Evolutionary conservation across 345 rosid species (phyloP).

Genomic region (Fremontodendron californicum): DNA sequence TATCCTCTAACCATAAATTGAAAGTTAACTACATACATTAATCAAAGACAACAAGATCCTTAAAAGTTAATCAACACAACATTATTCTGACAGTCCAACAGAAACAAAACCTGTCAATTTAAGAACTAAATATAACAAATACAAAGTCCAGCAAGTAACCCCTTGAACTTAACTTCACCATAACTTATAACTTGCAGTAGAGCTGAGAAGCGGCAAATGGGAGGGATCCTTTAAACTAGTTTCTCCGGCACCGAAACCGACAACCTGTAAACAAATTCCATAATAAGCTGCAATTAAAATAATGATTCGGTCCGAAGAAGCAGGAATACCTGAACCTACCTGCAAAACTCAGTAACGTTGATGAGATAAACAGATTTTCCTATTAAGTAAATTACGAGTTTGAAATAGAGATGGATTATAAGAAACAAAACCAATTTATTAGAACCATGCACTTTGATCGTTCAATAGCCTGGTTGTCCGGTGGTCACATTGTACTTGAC

Average conservation of each 20-base stretch:
- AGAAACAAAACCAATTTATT: slow-evolving; percentile 25
- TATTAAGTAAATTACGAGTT: not conserved
- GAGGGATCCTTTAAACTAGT: not conserved
- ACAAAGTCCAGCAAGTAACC: not conserved
- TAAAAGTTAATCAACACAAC: too few species aligned
- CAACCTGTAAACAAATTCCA: slow-evolving; percentile 39
- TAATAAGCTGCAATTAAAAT: slow-evolving; percentile 28
- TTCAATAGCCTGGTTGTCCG: slow-evolving; percentile 19
- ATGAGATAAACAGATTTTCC: not conserved
- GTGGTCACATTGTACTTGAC: slow-evolving; percentile 29
- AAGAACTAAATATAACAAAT: not conserved
- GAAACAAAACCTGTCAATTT: not conserved
- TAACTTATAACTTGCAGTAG: not conserved
- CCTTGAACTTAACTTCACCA: too few species aligned
- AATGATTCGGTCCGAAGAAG: slow-evolving; percentile 19
- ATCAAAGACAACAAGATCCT: too few species aligned
- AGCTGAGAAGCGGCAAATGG: not conserved
- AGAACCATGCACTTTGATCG: slow-evolving; percentile 24
- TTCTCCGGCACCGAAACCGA: not conserved
- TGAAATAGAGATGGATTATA: not conserved
- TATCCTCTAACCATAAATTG: too few species aligned
- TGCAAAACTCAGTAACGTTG: slow-evolving; percentile 33
- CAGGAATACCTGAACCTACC: slow-evolving; percentile 55
- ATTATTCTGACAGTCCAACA: not conserved
- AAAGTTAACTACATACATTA: too few species aligned